phyloP scores from a whole-genome alignment of 257 asterid species.

The Leptodermis oblonga region DNA sequence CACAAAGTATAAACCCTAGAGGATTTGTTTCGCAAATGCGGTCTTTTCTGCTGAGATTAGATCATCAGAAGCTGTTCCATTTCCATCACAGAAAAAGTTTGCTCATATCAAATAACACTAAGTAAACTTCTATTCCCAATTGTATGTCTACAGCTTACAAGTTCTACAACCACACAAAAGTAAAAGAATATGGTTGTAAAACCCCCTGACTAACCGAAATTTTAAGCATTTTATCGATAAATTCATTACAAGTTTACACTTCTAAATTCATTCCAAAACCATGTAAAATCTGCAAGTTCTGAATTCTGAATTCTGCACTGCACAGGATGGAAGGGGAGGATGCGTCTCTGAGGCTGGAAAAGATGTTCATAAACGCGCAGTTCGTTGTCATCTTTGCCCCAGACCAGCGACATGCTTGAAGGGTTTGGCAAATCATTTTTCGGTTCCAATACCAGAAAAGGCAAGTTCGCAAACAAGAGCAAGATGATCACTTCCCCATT shows the following conservation, averaged over 20 bases:
- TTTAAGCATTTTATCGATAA: neutral
- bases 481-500: constrained; percentile 93
- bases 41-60: no score
- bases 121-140: no score
- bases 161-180: no score
- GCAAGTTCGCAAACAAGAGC: constrained; percentile 90
- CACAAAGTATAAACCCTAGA: no score
- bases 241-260: neutral
- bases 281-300: neutral
- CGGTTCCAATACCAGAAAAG: constrained; percentile 33
- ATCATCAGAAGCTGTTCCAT: no score
- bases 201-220: neutral
- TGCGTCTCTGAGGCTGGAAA: neutral
- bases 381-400: neutral
- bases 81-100: no score
- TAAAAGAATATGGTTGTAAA: neutral
- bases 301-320: neutral
- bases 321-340: neutral
- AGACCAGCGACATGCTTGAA: neutral
- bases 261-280: neutral
- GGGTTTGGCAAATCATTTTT: constrained; percentile 11
- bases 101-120: no score
- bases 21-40: no score
- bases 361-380: neutral
- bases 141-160: no score